A percentile compares a stretch with the other conserved stretches of the same genome.
These are phyloP conservation scores for Diaporthe destruens DNA, from an alignment of 2,329 filamentous ascomycete species.

Conservation along the genomic window DNA sequence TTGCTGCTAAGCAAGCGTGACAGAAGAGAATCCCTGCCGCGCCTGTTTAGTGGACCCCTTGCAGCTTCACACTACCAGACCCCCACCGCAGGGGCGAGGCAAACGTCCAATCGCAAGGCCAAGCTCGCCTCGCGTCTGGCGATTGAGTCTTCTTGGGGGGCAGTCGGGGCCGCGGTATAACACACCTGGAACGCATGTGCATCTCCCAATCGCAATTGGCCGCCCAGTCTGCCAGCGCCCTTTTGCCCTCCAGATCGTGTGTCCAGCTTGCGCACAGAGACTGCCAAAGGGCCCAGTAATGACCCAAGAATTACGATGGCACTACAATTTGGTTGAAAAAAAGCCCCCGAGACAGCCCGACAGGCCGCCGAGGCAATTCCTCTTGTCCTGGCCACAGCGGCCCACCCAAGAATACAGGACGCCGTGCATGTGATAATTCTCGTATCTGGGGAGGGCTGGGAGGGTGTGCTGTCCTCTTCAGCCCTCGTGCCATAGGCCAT, in stretches of 20 bases:
- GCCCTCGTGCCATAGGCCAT: too few relatives aligned
- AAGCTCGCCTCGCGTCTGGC: slow-evolving; percentile 13
- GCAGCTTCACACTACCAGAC: slow-evolving; percentile 22
- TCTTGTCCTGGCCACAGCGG: background rate
- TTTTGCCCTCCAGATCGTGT: background rate
- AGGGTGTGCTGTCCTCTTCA: slow-evolving; percentile 22
- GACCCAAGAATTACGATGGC: background rate
- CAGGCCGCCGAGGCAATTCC: background rate
- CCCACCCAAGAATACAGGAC: background rate
- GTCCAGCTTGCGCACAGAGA: slow-evolving; percentile 11
- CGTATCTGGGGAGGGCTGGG: slow-evolving; percentile 31
- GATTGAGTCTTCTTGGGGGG: background rate
- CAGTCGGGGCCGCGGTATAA: slow-evolving; percentile 7
- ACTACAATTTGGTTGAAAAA: background rate
- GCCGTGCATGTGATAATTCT: slow-evolving; percentile 1
- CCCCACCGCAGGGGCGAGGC: background rate
- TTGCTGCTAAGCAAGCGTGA: slow-evolving; percentile 19
- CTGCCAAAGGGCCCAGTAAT: background rate
- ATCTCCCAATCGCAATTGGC: slow-evolving; percentile 20
- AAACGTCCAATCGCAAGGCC: slow-evolving; percentile 29
- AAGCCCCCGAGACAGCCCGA: slow-evolving; percentile 3
- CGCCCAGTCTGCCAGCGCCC: too few relatives aligned
- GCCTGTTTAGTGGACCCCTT: slow-evolving; percentile 32
- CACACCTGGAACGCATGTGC: slow-evolving; percentile 33
- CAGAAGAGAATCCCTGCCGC: slow-evolving; percentile 18